Evolutionary conservation across 148 eudicot species (phyloP).

Genomic region (Arbutus unedo): DNA sequence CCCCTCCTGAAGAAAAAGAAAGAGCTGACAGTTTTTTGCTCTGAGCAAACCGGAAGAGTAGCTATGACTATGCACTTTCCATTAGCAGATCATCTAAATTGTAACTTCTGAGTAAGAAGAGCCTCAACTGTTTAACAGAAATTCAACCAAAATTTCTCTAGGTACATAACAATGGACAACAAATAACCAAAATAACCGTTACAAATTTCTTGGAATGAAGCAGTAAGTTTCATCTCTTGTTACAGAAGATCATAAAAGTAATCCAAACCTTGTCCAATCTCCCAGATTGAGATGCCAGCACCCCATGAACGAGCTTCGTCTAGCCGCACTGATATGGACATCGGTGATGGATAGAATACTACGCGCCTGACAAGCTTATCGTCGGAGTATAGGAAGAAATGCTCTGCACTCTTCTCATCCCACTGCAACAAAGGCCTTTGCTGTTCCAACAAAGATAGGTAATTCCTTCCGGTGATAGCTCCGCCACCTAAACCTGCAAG

Average conservation of each 20-base stretch:
- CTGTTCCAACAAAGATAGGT: conserved; percentile 66
- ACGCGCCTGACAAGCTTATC: conserved; percentile 57
- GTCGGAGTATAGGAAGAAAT: conserved; percentile 69
- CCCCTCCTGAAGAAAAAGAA: no score
- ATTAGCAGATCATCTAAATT: neutral
- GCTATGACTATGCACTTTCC: neutral
- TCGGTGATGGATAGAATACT: conserved; percentile 78
- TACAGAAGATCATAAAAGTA: conserved; percentile 72
- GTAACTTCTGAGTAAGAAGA: neutral
- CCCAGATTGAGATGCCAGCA: conserved; percentile 97
- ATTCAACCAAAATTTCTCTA: neutral
- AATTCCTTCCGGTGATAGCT: conserved; percentile 79
- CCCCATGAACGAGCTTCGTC: conserved; percentile 87
- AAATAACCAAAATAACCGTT: neutral
- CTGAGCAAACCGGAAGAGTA: neutral
- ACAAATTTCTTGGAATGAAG: neutral
- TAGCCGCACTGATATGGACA: conserved; percentile 68
- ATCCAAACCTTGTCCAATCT: conserved; percentile 98
- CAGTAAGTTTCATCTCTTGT: neutral
- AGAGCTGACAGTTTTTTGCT: no score
- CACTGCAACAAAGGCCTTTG: conserved; percentile 66
- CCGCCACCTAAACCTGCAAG: conserved; percentile 64
- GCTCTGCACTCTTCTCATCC: conserved; percentile 81
- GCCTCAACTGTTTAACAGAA: neutral
- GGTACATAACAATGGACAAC: neutral